Conservation (phyloP, 768 basidiomycete genomes). For the Lepiota venenata region DNA sequence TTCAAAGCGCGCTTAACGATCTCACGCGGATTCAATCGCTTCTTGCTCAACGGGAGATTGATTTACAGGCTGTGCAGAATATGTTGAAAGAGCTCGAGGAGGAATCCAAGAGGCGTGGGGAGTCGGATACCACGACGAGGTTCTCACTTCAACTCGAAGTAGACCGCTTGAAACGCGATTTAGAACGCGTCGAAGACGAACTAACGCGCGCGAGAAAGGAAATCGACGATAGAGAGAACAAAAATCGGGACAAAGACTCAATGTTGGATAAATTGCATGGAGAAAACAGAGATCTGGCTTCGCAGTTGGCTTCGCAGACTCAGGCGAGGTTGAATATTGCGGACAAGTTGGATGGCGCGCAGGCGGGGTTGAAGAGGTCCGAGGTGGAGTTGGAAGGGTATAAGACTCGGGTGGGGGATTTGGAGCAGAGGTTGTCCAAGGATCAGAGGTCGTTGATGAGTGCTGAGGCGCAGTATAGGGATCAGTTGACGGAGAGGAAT, state of each 20-base stretch:
- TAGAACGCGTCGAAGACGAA: slow-evolving; percentile 79
- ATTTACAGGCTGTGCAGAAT: slow-evolving; percentile 69
- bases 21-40: slow-evolving; percentile 60
- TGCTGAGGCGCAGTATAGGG: slow-evolving; percentile 80
- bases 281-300: slow-evolving; percentile 77
- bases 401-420: slow-evolving; percentile 61
- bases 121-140: slow-evolving; percentile 76
- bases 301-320: slow-evolving; percentile 78
- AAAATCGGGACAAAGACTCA: slow-evolving; percentile 65
- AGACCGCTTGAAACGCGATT: slow-evolving; percentile 81
- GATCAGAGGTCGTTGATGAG: slow-evolving; percentile 71
- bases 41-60: slow-evolving; percentile 69
- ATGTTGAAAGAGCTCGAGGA: slow-evolving; percentile 70
- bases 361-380: slow-evolving; percentile 55
- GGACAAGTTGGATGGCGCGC: slow-evolving; percentile 82
- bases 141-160: slow-evolving; percentile 90
- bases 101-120: slow-evolving; percentile 78
- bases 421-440: slow-evolving; percentile 79
- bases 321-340: slow-evolving; percentile 83
- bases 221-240: slow-evolving; percentile 60
- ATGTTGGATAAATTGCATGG: slow-evolving; percentile 72
- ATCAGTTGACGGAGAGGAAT: slow-evolving; percentile 92
- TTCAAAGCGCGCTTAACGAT: slow-evolving; percentile 60
- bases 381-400: slow-evolving; percentile 65
- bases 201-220: slow-evolving; percentile 68